Conservation (phyloP, 345 rosid species). For the Abelmoschus esculentus region DNA sequence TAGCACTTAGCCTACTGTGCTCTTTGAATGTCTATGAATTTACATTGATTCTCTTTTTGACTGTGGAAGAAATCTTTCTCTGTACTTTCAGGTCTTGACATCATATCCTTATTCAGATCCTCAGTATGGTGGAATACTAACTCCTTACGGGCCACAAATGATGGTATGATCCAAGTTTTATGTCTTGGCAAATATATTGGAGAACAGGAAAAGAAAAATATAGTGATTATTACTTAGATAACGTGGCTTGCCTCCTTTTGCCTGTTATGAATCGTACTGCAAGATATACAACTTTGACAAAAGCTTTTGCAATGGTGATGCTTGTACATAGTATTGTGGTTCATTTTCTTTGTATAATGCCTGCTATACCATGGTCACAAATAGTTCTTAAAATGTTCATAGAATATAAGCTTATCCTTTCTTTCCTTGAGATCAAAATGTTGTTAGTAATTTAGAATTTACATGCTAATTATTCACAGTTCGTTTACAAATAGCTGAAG, state of each 20-base stretch:
- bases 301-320: neutral
- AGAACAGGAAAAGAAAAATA: constrained; percentile 4
- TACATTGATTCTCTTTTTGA: neutral
- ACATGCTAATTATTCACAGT: neutral
- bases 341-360: neutral
- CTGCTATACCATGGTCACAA: neutral
- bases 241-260: neutral
- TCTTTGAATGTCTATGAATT: neutral
- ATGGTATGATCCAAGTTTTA: constrained; percentile 35
- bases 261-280: neutral
- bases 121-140: constrained; percentile 34
- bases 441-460: neutral
- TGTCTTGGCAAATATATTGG: constrained; percentile 7
- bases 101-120: constrained; percentile 51
- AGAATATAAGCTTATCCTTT: neutral
- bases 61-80: neutral
- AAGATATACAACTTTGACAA: neutral
- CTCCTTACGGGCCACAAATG: constrained; percentile 38
- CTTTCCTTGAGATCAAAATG: neutral
- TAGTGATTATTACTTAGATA: neutral
- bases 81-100: constrained; percentile 44
- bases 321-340: neutral
- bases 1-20: neutral
- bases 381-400: neutral
- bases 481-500: neutral